Base-by-base conservation (phyloP, 2,329 filamentous ascomycete species). In the Leptographium flavum region DNA sequence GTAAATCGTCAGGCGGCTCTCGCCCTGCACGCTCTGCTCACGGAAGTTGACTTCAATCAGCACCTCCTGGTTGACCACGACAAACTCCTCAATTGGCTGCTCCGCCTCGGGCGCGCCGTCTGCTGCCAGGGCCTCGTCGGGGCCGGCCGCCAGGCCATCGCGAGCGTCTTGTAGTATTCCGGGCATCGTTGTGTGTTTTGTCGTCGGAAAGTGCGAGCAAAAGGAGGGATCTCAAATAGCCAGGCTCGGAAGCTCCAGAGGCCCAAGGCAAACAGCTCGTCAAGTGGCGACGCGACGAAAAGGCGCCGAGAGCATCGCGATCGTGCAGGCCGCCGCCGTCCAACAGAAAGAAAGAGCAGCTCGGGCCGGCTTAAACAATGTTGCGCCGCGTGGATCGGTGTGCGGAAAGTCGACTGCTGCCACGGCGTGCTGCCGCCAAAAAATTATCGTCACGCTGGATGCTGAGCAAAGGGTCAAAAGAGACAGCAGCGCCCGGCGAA, bases 31-130 rank as follows among this genome's bases (percentile, higher is more conserved):
- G 56, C 71, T 74, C 62, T 80, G 81, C 45, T 75, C 76, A 52
- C 75, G 72, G 60, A 98, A 93, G 64, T 94, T 84, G 58, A 98
- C 71, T 56, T 96, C 88, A 49, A 98, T 70, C 55, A 87, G 81
- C 42, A 98, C 81, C 60, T 85, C 84, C 64, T 96, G 90, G 63
- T 87, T 82, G 45, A 86, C 72, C 47, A 96, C 66, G 35, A 72
- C 58, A 50, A 67, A 72, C 38, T 58, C 57, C 33, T 53, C 53
- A 13, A 53, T 47, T 8, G 49, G 48, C 22, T 33, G 40, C 30
- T 42, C 40, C 10, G 47, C 46, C n/a, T 43, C 27, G 3, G 27
- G 27, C 19, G 47, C 44, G 15, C 45, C 46, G 5, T 48, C 50
- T 33, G 47, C 43, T 15, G 45, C 44, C 9, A 42, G 35, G 19